Evolutionary conservation across 805 yeast genomes (phyloP).

Genomic region (Ogataea kodamae): DNA sequence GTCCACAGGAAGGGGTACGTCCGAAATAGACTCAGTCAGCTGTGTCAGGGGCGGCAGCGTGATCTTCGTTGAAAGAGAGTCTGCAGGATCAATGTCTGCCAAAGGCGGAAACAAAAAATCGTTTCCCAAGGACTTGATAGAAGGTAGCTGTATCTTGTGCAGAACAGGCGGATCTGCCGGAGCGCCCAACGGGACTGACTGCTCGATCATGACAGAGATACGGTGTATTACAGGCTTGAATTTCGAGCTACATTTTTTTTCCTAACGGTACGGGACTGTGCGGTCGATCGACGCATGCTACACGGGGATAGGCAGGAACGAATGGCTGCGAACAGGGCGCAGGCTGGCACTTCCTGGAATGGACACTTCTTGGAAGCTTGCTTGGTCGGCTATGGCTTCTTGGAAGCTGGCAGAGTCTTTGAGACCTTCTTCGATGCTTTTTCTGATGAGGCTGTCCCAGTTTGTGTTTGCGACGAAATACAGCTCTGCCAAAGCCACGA

Average conservation of each 20-base stretch:
- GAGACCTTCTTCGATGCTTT: slow-evolving; percentile 30
- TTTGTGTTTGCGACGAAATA: slow-evolving; percentile 28
- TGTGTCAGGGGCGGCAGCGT: slow-evolving; percentile 9
- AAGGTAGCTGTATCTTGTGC: slow-evolving; percentile 15
- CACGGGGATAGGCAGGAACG: slow-evolving; percentile 10
- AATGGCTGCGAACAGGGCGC: slow-evolving; percentile 10
- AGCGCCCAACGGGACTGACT: slow-evolving; percentile 2
- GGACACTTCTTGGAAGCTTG: slow-evolving; percentile 8
- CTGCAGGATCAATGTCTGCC: neutral
- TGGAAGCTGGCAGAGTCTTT: slow-evolving; percentile 13
- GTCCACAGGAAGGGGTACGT: slow-evolving; percentile 1
- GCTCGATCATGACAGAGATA: slow-evolving; percentile 4
- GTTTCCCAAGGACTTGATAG: slow-evolving; percentile 17
- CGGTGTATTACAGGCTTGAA: no score
- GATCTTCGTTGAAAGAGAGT: slow-evolving; percentile 3
- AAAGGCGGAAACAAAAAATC: slow-evolving; percentile 13
- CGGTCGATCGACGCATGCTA: slow-evolving; percentile 5
- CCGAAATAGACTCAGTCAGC: slow-evolving; percentile 9
- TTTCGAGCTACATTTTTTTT: no score
- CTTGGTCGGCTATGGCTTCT: slow-evolving; percentile 5
- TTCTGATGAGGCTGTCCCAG: slow-evolving; percentile 31
- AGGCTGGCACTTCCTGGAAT: slow-evolving; percentile 11
- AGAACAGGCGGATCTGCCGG: slow-evolving; percentile 2
- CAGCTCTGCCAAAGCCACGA: slow-evolving; percentile 46
- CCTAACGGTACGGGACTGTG: no score